Evolutionary conservation across 495 filamentous ascomycete genomes (phyloP).

Genomic region (Gamarada debralockiae): DNA sequence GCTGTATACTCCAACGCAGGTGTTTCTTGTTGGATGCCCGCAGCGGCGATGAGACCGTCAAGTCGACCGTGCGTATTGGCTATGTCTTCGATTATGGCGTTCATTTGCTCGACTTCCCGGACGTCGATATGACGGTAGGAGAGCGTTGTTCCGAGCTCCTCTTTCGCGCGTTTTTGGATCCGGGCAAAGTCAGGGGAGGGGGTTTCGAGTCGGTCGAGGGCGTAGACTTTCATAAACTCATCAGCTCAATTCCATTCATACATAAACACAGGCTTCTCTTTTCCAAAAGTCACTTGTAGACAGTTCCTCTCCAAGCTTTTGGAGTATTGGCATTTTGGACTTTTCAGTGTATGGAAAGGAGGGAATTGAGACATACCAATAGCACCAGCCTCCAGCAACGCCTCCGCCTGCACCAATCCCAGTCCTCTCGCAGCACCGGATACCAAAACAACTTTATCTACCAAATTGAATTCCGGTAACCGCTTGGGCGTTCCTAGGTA

Average conservation of each 20-base stretch:
- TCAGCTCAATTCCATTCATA: not conserved
- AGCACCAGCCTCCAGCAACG: conserved; percentile 75
- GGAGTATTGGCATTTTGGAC: no score
- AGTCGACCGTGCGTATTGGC: conserved; percentile 66
- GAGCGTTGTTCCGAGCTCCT: conserved; percentile 65
- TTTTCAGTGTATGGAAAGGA: no score
- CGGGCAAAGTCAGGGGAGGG: conserved; percentile 43
- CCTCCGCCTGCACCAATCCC: conserved; percentile 74
- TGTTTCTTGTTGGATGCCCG: conserved; percentile 74
- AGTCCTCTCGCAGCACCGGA: conserved; percentile 78
- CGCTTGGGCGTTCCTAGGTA: conserved; percentile 21
- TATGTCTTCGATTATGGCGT: conserved; percentile 63
- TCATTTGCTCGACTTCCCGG: conserved; percentile 66
- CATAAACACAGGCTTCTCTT: not conserved
- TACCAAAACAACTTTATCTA: conserved; percentile 71
- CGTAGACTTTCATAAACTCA: no score
- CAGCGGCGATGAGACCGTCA: conserved; percentile 79
- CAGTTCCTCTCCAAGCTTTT: no score
- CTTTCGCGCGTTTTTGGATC: conserved; percentile 59
- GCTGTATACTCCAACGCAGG: conserved; percentile 64
- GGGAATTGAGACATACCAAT: conserved; percentile 36
- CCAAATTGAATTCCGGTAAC: conserved; percentile 75
- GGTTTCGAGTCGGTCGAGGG: conserved; percentile 46
- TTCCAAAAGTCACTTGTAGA: not conserved
- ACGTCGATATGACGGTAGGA: conserved; percentile 83